These are phyloP conservation scores for Camelina laxa DNA, from an alignment of 345 rosid species.

Conservation along the genomic window DNA sequence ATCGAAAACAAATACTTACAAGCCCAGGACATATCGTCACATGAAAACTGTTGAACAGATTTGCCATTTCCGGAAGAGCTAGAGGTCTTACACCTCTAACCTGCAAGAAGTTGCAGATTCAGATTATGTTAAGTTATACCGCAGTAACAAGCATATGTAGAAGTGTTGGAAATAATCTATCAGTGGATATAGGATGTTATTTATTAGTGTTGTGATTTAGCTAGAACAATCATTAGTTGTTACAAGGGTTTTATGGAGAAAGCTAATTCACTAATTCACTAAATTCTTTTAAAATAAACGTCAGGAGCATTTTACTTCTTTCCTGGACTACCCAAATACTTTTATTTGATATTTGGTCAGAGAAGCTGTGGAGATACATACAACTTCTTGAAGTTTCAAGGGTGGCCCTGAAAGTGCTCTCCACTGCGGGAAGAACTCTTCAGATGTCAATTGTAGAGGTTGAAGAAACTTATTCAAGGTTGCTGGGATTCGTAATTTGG, in stretches of 20 bases:
- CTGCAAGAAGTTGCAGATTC: constrained; percentile 51
- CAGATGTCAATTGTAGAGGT: constrained; percentile 67
- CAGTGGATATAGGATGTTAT: not conserved
- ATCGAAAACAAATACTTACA: constrained; percentile 58
- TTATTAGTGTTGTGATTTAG: not conserved
- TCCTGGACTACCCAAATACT: not conserved
- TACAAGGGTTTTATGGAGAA: not conserved
- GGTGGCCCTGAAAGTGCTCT: constrained; percentile 97
- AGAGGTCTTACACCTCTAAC: constrained; percentile 88
- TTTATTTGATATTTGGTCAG: constrained; percentile 5
- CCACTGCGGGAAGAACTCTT: constrained; percentile 98
- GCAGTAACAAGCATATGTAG: constrained; percentile 1
- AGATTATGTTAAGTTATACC: not conserved
- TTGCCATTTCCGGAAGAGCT: constrained; percentile 84
- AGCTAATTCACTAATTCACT: not conserved
- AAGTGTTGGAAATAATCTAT: not conserved
- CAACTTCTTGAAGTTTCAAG: constrained; percentile 99
- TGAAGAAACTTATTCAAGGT: constrained; percentile 92
- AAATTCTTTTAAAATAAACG: not conserved
- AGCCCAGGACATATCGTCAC: constrained; percentile 86
- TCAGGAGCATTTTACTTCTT: not conserved
- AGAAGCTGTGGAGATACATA: constrained; percentile 49
- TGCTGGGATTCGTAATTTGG: constrained; percentile 94
- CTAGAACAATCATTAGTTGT: not conserved
- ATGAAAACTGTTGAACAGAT: constrained; percentile 71